phyloP scores from a whole-genome alignment of 2,329 filamentous ascomycete species.

The Aureobasidium melanogenum region DNA sequence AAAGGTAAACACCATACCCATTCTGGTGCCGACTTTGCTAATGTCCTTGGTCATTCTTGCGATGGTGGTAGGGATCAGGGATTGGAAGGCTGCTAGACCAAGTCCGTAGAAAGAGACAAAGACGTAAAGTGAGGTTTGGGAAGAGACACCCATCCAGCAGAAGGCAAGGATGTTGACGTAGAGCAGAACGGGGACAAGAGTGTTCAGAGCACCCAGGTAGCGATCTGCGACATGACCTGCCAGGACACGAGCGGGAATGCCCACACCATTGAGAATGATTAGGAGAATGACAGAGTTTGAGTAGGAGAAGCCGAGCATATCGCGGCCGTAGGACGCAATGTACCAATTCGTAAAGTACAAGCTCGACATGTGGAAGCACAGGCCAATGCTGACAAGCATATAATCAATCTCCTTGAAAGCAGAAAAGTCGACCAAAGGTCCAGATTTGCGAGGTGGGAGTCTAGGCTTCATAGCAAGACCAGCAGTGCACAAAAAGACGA shows the following conservation, averaged over 20 bases:
- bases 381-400: constrained; percentile 25
- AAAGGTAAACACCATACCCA: constrained; percentile 40
- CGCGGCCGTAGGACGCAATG: constrained; percentile 28
- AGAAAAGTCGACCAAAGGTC: constrained; percentile 32
- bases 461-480: constrained; percentile 32
- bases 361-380: constrained; percentile 25
- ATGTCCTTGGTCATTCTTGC: constrained; percentile 38
- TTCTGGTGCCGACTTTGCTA: constrained; percentile 36
- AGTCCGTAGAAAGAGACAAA: constrained; percentile 39
- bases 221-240: constrained; percentile 47
- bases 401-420: constrained; percentile 35
- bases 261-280: constrained; percentile 51
- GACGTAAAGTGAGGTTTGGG: constrained; percentile 29
- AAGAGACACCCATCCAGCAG: constrained; percentile 47
- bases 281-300: constrained; percentile 45
- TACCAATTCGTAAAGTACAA: constrained; percentile 40
- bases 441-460: constrained; percentile 34
- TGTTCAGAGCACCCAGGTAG: constrained; percentile 46
- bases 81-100: constrained; percentile 36
- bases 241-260: constrained; percentile 45
- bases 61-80: constrained; percentile 35
- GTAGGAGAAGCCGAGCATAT: constrained; percentile 33
- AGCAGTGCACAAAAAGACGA: constrained; percentile 32
- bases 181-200: constrained; percentile 41
- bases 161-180: constrained; percentile 42